Percentiles rank a stretch among this genome's conserved stretches.
Conservation (phyloP, 148 eudicot species). For the Vaccinium darrowii region DNA sequence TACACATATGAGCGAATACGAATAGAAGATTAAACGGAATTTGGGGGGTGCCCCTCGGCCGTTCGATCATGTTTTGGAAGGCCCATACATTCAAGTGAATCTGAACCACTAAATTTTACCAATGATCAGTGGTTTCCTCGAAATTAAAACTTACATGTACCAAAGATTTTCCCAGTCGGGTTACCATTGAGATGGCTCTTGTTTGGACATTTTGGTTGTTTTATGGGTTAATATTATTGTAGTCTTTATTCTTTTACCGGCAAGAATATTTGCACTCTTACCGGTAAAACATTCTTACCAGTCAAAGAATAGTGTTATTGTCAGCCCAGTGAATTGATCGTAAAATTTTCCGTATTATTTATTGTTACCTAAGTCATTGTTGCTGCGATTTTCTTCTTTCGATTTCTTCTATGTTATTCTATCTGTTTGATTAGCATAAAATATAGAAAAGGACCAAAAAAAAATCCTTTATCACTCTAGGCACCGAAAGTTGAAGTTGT, state of each 20-base stretch:
- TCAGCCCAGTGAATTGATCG: too few species aligned
- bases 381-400: not conserved
- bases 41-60: too few species aligned
- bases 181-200: not conserved
- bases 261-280: too few species aligned
- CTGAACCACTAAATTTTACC: not conserved
- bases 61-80: too few species aligned
- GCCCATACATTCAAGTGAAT: not conserved
- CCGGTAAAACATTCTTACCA: too few species aligned
- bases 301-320: too few species aligned
- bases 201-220: not conserved
- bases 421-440: not conserved
- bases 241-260: too few species aligned
- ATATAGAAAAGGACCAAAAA: not conserved
- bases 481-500: slow-evolving; percentile 14
- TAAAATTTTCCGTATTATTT: too few species aligned
- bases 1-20: too few species aligned
- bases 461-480: not conserved
- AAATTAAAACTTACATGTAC: not conserved
- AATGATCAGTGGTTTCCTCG: too few species aligned
- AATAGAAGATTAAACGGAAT: accelerated
- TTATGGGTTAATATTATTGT: not conserved
- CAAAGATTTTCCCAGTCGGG: not conserved
- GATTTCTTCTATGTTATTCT: not conserved
- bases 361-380: not conserved